phyloP scores from a whole-genome alignment of 768 basidiomycete genomes.

The Cystobasidium onofrii region DNA sequence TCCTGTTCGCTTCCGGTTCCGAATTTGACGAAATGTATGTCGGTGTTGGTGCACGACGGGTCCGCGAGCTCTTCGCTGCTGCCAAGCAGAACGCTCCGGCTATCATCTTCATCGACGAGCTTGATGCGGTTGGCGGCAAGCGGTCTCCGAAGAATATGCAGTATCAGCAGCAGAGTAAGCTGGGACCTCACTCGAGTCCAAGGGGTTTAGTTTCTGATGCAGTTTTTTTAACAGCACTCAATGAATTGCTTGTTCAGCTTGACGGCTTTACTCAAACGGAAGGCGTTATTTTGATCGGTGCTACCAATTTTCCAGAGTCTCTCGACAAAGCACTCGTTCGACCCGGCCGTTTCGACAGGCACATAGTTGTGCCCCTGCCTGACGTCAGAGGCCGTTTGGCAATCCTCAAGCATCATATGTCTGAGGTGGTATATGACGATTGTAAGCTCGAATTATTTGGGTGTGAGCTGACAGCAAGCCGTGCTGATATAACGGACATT shows the following conservation, averaged over 20 bases:
- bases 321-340: conserved; percentile 91
- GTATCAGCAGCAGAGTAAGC: conserved; percentile 47
- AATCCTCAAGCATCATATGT: conserved; percentile 86
- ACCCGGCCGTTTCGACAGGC: conserved; percentile 91
- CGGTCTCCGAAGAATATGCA: conserved; percentile 67
- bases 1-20: conserved; percentile 91
- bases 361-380: conserved; percentile 85
- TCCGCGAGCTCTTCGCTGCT: conserved; percentile 85
- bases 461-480: conserved; percentile 21
- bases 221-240: conserved; percentile 53
- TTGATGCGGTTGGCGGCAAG: conserved; percentile 81
- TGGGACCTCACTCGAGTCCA: no score
- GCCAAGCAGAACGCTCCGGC: conserved; percentile 92
- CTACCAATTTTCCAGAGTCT: conserved; percentile 89
- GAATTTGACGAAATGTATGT: conserved; percentile 96
- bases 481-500: not conserved
- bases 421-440: conserved; percentile 58
- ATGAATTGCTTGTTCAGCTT: conserved; percentile 92
- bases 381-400: conserved; percentile 87
- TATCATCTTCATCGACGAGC: conserved; percentile 98
- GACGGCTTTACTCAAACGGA: conserved; percentile 87
- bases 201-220: not conserved
- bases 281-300: conserved; percentile 53
- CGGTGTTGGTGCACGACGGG: conserved; percentile 79
- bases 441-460: conserved; percentile 47